phyloP scores from a whole-genome alignment of 805 yeast species.

The Schwanniomyces occidentalis region DNA sequence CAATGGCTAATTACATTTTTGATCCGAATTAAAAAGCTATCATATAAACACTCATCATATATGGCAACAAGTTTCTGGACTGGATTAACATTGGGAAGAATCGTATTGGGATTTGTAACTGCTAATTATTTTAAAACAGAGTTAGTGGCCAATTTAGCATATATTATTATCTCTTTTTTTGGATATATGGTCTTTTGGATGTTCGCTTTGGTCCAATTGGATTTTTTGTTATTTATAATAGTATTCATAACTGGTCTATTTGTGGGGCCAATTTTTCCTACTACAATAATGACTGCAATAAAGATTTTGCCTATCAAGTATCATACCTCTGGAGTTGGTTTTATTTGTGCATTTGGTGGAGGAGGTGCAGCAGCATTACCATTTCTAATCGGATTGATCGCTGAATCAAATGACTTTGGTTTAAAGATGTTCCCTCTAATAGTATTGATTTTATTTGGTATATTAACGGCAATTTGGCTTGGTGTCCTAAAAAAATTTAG shows the following conservation, averaged over 20 bases:
- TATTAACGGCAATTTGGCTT: conserved; percentile 28
- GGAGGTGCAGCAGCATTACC: conserved; percentile 81
- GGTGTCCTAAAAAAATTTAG: conserved; percentile 14
- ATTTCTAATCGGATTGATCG: conserved; percentile 55
- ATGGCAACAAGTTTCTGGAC: conserved; percentile 54
- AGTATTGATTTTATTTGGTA: conserved; percentile 22
- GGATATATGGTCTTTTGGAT: conserved; percentile 32
- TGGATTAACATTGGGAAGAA: conserved; percentile 51
- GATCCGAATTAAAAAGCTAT: conserved; percentile 36
- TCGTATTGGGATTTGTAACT: conserved; percentile 53
- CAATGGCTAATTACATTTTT: conserved; percentile 53
- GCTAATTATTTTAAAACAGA: conserved; percentile 49
- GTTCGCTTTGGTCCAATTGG: conserved; percentile 23
- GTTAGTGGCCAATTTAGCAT: conserved; percentile 43
- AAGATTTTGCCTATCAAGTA: conserved; percentile 59
- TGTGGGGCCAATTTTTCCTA: conserved; percentile 63
- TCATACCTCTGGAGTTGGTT: conserved; percentile 69
- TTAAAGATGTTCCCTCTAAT: conserved; percentile 33
- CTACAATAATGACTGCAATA: conserved; percentile 64
- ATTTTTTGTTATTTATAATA: conserved; percentile 32
- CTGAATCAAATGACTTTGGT: conserved; percentile 35
- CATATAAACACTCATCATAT: conserved; percentile 42
- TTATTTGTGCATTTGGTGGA: conserved; percentile 78
- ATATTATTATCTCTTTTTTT: conserved; percentile 30
- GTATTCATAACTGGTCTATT: conserved; percentile 47